Base-by-base conservation (phyloP, 2,329 filamentous ascomycete species). In the Apiospora sp. region DNA sequence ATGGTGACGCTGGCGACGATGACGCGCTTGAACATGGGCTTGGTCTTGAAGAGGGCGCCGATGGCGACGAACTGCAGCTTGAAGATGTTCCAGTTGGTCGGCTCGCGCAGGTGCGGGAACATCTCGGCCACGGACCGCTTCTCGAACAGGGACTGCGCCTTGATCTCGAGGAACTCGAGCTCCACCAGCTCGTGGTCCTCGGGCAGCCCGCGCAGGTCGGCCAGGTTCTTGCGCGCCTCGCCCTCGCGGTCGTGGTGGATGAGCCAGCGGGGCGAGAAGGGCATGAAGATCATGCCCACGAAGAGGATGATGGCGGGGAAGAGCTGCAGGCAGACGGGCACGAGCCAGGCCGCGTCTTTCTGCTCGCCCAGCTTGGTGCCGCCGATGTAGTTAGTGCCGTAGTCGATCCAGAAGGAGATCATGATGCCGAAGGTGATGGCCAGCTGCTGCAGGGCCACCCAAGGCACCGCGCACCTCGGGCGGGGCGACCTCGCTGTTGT, bases 91-190 rank as follows among this genome's bases (percentile, higher is more conserved):
- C 86, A 88, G 0, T 85, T 82, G 0, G 89, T 92, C 69, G 86
- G 86, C 73, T 91, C 86, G 2, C 86, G 84, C 19, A 93, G 83
- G 46, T 92, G 85, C 0, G 93, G 93, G 80, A 93, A 94, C 34
- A 91, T 86, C 74, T 92, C 91, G 0, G 89, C 88, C 13, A 92
- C 86, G 0, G 89, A 90, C 46, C 90, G 88, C 82, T 95, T 93
- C 82, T 96, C 93, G 76, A 96, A 96, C 24, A 93, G 81, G 0
- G 90, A 92, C 80, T 94, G 92, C 0, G 93, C 92, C 80, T 94
- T 93, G 83, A 96, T 95, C 80, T 96, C 93, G n/a, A 94, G 87
- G 78, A 92, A 94, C 78, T 96, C 94, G 1, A 94, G 86, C 75
- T 92, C 88, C 49, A 95, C 88, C 0, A 94, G 86, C 72, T 93